Evolutionary conservation across 108 stramenopile genomes (phyloP), one percentile per base, ranked within the genome.

Genomic region (Stephanodiscus minutulus): DNA sequence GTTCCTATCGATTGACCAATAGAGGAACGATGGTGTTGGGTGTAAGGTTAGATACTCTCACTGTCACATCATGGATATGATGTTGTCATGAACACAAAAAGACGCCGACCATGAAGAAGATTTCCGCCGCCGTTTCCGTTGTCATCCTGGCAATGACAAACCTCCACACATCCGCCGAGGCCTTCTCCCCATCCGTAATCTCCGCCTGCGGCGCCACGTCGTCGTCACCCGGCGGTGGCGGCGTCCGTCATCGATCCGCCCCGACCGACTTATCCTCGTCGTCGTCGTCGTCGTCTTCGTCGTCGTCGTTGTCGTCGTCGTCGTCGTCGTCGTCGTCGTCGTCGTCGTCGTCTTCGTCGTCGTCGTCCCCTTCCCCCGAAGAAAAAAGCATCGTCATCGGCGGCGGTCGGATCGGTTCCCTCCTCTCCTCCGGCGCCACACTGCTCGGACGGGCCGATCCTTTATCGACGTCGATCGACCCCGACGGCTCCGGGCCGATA

Each of bases 331-430:
- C n/a, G n/a, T n/a, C n/a, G n/a, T n/a, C n/a, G n/a, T n/a, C n/a
- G n/a, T n/a, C n/a, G n/a, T n/a, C n/a, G n/a, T n/a, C n/a, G n/a
- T n/a, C n/a, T n/a, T n/a, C n/a, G n/a, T 53, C 50, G 9, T 60
- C 74, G 6, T 49, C 39, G 7, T 9, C 39, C 39, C 8, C 39
- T 11, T 39, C 39, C 39, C 39, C 39, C 39, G 7, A 0, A 0
- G 5, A 33, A 2, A 47, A 77, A 41, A 77, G 73, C 21, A 58
- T 74, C 25, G 76, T 93, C 41, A 79, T 93, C 67, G 92, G 92
- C 12, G 85, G 82, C 3, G 92, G 92, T 28, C 66, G 92, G 5
- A 93, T 93, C 59, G 92, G 92, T 0, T 77, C 78, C 31, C 70
- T 89, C 17, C 64, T 89, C 8, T 83, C 86, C 6, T 46, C 79